These are phyloP conservation scores for Yamadazyma sp. DNA, from an alignment of 805 yeast genomes.

Conservation along the genomic window DNA sequence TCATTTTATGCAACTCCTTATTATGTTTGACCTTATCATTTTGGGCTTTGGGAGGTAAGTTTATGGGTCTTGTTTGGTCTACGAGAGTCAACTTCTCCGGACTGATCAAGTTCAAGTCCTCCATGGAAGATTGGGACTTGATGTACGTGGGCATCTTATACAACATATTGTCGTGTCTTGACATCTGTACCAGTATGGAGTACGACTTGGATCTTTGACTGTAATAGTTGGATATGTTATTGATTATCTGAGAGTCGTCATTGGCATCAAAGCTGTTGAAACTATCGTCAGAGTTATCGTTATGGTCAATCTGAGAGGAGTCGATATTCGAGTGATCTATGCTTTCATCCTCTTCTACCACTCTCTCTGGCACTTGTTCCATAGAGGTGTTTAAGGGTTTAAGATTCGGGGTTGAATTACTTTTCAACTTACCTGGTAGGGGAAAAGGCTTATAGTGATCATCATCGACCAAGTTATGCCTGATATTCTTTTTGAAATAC, in stretches of 20 bases:
- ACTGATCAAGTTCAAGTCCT: constrained; percentile 60
- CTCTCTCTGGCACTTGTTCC: constrained; percentile 13
- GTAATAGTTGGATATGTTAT: constrained; percentile 38
- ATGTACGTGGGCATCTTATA: constrained; percentile 40
- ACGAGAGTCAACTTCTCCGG: constrained; percentile 55
- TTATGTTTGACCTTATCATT: constrained; percentile 57
- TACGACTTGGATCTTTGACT: constrained; percentile 34
- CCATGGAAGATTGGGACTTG: constrained; percentile 46
- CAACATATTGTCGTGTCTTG: constrained; percentile 33
- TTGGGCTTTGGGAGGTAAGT: constrained; percentile 65
- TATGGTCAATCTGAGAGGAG: constrained; percentile 5
- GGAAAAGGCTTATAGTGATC: constrained; percentile 31
- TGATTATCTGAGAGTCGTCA: constrained; percentile 35
- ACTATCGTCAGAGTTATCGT: constrained; percentile 7
- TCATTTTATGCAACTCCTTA: constrained; percentile 48
- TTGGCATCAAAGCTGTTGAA: constrained; percentile 13
- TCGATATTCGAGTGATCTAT: neutral
- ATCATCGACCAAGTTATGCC: constrained; percentile 17
- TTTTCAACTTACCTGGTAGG: constrained; percentile 27
- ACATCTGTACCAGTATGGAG: constrained; percentile 29
- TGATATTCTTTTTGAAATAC: constrained; percentile 19
- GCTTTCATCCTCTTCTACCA: constrained; percentile 20
- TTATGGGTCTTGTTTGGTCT: constrained; percentile 65
- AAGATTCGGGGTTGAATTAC: constrained; percentile 14
- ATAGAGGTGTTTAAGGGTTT: constrained; percentile 7